Base-by-base conservation (phyloP, 2,329 filamentous ascomycete genomes). In the Trichoderma aggressivum region DNA sequence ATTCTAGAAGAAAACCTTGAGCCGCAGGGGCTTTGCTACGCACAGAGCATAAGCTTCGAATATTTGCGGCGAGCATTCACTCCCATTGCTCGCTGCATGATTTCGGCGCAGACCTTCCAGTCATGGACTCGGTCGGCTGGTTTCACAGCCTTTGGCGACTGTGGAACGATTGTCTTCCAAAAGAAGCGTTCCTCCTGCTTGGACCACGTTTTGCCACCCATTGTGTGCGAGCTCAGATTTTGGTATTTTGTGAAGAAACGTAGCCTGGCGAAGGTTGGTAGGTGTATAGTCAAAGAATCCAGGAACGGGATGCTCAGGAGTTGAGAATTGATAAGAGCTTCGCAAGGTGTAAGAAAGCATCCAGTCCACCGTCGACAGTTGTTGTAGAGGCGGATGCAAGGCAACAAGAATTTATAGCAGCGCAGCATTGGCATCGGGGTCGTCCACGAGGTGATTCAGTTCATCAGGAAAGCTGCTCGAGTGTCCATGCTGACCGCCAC, bases 191-290 rank as follows among this genome's bases (percentile, higher is more conserved):
- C 86, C 72, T 88, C 86, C 1, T 81, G 76, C 0, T 71, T 71
- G 0, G 84, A 82, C 86, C 86, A 88, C 6, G 82, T 78, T 72
- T 83, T 86, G 28, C 85, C 86, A 6, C 83, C 85, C 86, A 88
- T 87, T 28, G 30, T 81, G 60, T 24, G 34, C 16, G 11, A 24
- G 58, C n/a, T 24, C 21, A 3, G 12, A 21, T 0, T 12, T 8
- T n/a, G 11, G 16, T 34, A 12, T 16, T 12, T 14, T n/a, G 5
- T 7, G 16, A 14, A 7, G 47, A 18, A 8, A 39, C 18, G 30
- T 21, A 32, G 36, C 7, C 6, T 43, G 30, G 28, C 3, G 18
- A 26, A 34, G 39, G 16, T 3, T 24, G 14, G 28, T 36, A 16
- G 5, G 26, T 63, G 7, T 10, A 30, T 28, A 36, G 30, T 34